Conservation (phyloP, 2,329 filamentous ascomycete species). For the Endoconidiophora laricicola region DNA sequence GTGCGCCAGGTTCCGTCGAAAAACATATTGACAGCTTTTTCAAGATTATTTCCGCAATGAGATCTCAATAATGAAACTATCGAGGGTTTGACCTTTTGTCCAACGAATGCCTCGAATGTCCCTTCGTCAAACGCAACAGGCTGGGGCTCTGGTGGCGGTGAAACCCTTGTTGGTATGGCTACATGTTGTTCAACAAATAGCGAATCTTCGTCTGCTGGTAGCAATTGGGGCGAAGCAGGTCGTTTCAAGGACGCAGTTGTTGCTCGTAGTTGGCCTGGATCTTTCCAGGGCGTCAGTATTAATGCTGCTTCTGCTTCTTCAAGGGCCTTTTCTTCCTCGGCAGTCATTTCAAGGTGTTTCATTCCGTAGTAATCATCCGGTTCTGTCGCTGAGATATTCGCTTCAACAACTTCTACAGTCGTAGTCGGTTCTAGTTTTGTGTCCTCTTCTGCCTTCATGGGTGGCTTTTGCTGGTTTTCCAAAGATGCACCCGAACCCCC, state of each 20-base stretch:
- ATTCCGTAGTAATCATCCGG: too few relatives aligned
- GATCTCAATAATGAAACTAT: slow-evolving; percentile 33
- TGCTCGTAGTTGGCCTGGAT: neutral
- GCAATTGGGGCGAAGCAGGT: too few relatives aligned
- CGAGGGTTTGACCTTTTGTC: slow-evolving; percentile 34
- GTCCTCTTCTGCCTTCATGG: too few relatives aligned
- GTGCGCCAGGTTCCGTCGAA: slow-evolving; percentile 46
- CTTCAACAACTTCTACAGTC: too few relatives aligned
- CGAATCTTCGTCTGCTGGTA: too few relatives aligned
- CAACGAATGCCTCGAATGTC: slow-evolving; percentile 43
- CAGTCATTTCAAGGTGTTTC: too few relatives aligned
- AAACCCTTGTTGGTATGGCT: neutral
- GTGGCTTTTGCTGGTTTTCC: too few relatives aligned
- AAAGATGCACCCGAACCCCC: too few relatives aligned
- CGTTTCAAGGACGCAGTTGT: neutral
- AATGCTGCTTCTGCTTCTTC: neutral
- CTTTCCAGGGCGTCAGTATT: neutral
- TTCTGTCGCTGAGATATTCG: too few relatives aligned
- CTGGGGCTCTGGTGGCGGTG: neutral
- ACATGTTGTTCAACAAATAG: too few relatives aligned
- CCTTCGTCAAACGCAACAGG: slow-evolving; percentile 35
- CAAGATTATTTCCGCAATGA: slow-evolving; percentile 39
- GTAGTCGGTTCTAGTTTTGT: too few relatives aligned
- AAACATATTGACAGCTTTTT: slow-evolving; percentile 52
- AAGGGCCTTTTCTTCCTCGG: neutral